Base-by-base conservation (phyloP, 169 alveolate species). In the Eimeria falciformis region DNA sequence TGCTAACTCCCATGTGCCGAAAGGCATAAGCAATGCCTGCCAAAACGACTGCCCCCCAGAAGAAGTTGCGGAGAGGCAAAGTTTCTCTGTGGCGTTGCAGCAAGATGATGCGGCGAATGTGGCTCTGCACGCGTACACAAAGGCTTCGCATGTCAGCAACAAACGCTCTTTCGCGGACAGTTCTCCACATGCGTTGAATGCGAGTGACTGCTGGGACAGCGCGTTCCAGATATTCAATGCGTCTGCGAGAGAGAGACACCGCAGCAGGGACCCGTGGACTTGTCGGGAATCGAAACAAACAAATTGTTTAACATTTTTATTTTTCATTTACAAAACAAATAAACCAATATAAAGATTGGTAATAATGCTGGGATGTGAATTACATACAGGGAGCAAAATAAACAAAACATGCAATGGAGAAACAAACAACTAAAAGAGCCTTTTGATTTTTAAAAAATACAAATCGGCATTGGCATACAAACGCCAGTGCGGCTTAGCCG, bases 111-210 rank as follows among this genome's bases (percentile, higher is more conserved):
- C 92, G 75, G 29, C 92, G 92, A 21, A 47, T 29, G 29, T 87
- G 92, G 78, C 92, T 87, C 78, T 87, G 92, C 53, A 71, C 40
- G 55, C 92, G 86, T 33, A 87, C 66, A 58, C 86, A 75, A 23
- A 87, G 87, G 79, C 78, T 33, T 21, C 29, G 92, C 92, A 87
- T 87, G 37, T 87, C 92, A 5, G 92, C 83, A 9, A 75, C 75
- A 45, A 87, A 87, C 45, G 82, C 86, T 33, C 92, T 86, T 33
- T 75, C 92, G n/a, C 92, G 78, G 62, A 87, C 82, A 33, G 87
- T 71, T 11, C 75, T 86, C 92, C 92, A 87, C 40, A 77, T 77
- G 73, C 86, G 92, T 46, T 71, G 86, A 50, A 87, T 65, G 65
- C 77, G 47, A 62, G 66, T 50, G 43, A 87, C 92, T 5, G 87